Conservation (phyloP, 2,329 filamentous ascomycete genomes). For the Ascochyta rabiei region DNA sequence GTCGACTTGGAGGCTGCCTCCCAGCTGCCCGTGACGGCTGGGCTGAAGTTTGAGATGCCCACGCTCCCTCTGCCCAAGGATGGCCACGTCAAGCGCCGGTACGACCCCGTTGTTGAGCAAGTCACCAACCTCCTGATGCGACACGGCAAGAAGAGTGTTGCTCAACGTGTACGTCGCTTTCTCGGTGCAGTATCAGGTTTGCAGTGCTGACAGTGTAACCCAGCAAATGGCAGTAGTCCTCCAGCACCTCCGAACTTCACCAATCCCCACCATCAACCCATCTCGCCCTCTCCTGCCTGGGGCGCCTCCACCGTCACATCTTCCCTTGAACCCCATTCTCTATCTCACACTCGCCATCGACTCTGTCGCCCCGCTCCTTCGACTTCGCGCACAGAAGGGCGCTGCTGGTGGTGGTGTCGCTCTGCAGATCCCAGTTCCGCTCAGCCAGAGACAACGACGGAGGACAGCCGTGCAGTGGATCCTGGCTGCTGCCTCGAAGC, state of each 20-base stretch:
- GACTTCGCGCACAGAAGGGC: slow-evolving; percentile 76
- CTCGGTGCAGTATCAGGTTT: neutral
- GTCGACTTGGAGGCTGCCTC: slow-evolving; percentile 31
- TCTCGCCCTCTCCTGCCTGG: slow-evolving; percentile 75
- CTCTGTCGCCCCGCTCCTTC: slow-evolving; percentile 86
- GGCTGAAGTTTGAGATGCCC: slow-evolving; percentile 81
- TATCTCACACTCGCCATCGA: slow-evolving; percentile 93
- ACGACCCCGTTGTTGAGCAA: slow-evolving; percentile 84
- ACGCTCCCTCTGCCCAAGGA: slow-evolving; percentile 67
- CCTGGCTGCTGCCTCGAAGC: slow-evolving; percentile 79
- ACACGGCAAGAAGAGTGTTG: slow-evolving; percentile 86
- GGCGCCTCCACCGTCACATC: slow-evolving; percentile 74
- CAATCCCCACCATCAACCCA: slow-evolving; percentile 77
- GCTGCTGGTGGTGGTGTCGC: slow-evolving; percentile 84
- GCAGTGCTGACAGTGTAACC: slow-evolving; percentile 1
- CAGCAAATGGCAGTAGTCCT: slow-evolving; percentile 87
- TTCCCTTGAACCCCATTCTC: slow-evolving; percentile 85
- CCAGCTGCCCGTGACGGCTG: slow-evolving; percentile 44
- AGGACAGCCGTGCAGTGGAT: slow-evolving; percentile 88
- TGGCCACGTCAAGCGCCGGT: slow-evolving; percentile 75
- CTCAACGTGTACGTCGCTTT: slow-evolving; percentile 74
- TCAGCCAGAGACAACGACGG: slow-evolving; percentile 75
- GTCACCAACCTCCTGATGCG: slow-evolving; percentile 90
- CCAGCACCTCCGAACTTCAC: slow-evolving; percentile 79
- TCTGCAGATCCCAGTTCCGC: slow-evolving; percentile 80